phyloP scores from a whole-genome alignment of 306 rosid genomes.

The Castanospermum australe region DNA sequence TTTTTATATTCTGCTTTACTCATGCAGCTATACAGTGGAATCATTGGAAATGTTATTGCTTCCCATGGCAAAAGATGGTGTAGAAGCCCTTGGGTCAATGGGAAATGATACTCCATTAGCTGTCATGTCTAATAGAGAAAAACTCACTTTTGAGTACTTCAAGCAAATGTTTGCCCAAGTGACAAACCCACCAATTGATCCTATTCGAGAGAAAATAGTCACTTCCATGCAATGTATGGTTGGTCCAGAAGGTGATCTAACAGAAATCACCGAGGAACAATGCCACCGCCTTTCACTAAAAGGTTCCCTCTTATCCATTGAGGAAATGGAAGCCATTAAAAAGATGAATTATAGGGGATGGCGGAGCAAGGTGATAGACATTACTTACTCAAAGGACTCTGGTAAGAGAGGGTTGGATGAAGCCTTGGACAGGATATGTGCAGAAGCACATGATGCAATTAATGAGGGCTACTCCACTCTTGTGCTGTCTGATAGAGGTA shows the following conservation, averaged over 20 bases:
- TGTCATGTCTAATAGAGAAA: conserved; percentile 91
- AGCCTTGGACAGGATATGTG: conserved; percentile 82
- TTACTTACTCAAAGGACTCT: conserved; percentile 72
- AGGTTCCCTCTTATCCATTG: conserved; percentile 75
- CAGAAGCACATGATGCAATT: conserved; percentile 83
- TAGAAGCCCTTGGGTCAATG: conserved; percentile 98
- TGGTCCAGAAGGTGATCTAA: conserved; percentile 98
- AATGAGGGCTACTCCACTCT: conserved; percentile 80
- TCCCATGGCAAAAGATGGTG: conserved; percentile 99
- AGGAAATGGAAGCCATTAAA: conserved; percentile 84
- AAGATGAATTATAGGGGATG: conserved; percentile 90
- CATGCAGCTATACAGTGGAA: conserved; percentile 81
- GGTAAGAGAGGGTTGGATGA: conserved; percentile 85
- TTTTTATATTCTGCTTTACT: conserved; percentile 21
- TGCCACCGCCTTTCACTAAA: conserved; percentile 91
- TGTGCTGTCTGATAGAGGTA: conserved; percentile 98
- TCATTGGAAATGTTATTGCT: conserved; percentile 92
- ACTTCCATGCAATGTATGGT: conserved; percentile 96
- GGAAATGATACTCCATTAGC: conserved; percentile 96
- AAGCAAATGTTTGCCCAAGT: conserved; percentile 99
- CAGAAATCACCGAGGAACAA: conserved; percentile 89
- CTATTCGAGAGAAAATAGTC: conserved; percentile 95
- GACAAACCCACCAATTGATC: conserved; percentile 98
- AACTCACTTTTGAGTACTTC: conserved; percentile 92
- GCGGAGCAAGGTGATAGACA: conserved; percentile 87